Evolutionary conservation across 2,329 filamentous ascomycete species (phyloP).

Genomic region (Neurospora sp.): DNA sequence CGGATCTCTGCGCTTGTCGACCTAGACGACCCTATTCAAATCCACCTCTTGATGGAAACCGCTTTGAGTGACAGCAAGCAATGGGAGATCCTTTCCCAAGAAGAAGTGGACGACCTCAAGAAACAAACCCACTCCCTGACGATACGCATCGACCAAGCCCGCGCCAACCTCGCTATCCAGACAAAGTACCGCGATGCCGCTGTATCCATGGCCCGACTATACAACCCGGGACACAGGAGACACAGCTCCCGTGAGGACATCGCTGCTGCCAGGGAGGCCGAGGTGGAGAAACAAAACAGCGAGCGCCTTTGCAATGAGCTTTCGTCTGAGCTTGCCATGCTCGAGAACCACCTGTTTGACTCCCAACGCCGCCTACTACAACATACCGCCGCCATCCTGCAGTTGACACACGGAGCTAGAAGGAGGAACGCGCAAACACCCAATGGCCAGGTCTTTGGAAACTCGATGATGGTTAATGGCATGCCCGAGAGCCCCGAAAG

Average conservation of each 20-base stretch:
- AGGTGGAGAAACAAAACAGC: conserved; percentile 64
- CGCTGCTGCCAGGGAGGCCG: conserved; percentile 49
- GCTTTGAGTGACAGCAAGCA: conserved; percentile 80
- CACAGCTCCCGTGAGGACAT: conserved; percentile 31
- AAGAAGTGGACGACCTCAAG: conserved; percentile 87
- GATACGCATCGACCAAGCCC: conserved; percentile 71
- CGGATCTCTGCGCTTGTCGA: conserved; percentile 50
- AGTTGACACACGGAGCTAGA: conserved; percentile 72
- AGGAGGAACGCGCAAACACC: conserved; percentile 42
- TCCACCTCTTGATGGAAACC: conserved; percentile 89
- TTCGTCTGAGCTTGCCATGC: conserved; percentile 65
- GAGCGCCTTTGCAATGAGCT: conserved; percentile 80
- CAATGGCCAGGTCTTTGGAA: conserved; percentile 20
- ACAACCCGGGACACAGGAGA: conserved; percentile 48
- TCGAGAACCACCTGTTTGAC: conserved; percentile 68
- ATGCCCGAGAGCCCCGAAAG: conserved; percentile 70
- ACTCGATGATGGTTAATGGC: conserved; percentile 33
- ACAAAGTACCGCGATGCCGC: conserved; percentile 92
- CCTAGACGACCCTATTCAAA: conserved; percentile 64
- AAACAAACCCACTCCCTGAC: conserved; percentile 67
- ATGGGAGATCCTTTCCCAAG: conserved; percentile 79
- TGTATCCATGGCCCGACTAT: conserved; percentile 72
- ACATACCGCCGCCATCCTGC: conserved; percentile 86
- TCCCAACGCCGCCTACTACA: conserved; percentile 69
- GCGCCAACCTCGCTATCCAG: conserved; percentile 78